Evolutionary conservation across 2,329 filamentous ascomycete species (phyloP), one percentile per base, ranked within the genome.

Genomic region (Ophiocordyceps polyrhachis-furcata): DNA sequence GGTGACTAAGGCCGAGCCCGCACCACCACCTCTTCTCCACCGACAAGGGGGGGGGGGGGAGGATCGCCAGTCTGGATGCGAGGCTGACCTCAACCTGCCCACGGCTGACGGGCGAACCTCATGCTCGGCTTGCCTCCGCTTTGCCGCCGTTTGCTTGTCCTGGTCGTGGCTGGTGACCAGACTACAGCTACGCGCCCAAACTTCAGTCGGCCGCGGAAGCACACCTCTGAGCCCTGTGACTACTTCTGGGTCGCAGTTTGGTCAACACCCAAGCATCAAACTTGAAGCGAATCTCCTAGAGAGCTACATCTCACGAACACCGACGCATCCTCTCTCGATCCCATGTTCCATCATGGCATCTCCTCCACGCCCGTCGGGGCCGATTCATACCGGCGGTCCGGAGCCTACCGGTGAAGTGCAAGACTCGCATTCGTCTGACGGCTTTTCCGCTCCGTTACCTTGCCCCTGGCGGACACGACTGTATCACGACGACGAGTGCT

Each of bases 401-500:
- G 44, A 45, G 23, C 42, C 43, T 42, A 15, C 20, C 19, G 41
- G 41, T 25, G 45, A 43, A 25, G 46, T 47, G 40, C 49, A 46
- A 40, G 52, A 51, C 42, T 55, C 55, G 43, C 51, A 51, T 8
- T 57, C 56, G 11, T 57, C 56, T 17, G 51, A 61, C 19, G 65
- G 62, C 51, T 66, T 67, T n/a, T 55, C 55, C 44, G 50, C 12
- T 8, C 32, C 25, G 14, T 17, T 19, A n/a, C 31, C 43, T 28
- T 70, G 66, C 47, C 58, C 51, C 32, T 68, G 64, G 58, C 61
- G 59, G 43, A 66, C 58, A 11, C 20, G 53, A 17, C 55, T 56
- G 14, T 66, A 59, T 41, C 52, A 65, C 49, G 60, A 66, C 43
- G 58, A 62, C 43, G 68, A 71, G 53, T 70, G 68, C 52, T 60